Evolutionary conservation across 495 filamentous ascomycete genomes (phyloP).

Genomic region (Hypoxylon fuscum): DNA sequence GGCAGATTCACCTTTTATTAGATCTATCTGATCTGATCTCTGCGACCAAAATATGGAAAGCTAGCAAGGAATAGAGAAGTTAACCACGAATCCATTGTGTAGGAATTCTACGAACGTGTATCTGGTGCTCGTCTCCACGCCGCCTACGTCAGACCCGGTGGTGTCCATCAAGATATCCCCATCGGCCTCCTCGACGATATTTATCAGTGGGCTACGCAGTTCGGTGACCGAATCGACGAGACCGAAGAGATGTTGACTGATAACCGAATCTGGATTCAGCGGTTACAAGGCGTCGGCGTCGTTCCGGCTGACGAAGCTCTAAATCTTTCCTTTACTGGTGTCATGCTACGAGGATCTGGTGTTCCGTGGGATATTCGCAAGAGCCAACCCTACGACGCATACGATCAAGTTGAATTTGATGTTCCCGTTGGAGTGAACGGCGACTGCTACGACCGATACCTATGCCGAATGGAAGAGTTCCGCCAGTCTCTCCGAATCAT

Average conservation of each 20-base stretch:
- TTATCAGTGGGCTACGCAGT: conserved; percentile 99
- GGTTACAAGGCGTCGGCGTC: conserved; percentile 90
- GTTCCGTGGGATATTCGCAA: conserved; percentile 99
- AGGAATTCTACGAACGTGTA: conserved; percentile 99
- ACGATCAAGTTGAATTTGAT: conserved; percentile 97
- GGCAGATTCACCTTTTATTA: not conserved
- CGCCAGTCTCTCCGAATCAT: conserved; percentile 97
- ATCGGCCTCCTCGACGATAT: conserved; percentile 97
- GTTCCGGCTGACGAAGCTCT: conserved; percentile 91
- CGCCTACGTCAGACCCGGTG: conserved; percentile 96
- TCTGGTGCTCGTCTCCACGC: conserved; percentile 98
- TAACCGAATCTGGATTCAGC: conserved; percentile 98
- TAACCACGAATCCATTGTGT: conserved; percentile 5
- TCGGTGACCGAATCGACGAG: conserved; percentile 98
- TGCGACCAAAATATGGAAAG: no score
- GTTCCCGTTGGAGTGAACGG: conserved; percentile 96
- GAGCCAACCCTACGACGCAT: conserved; percentile 94
- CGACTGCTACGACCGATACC: conserved; percentile 98
- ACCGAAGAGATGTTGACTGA: conserved; percentile 98
- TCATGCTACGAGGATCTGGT: conserved; percentile 97
- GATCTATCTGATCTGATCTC: no score
- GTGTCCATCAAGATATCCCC: conserved; percentile 95
- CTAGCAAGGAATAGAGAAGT: conserved; percentile 35
- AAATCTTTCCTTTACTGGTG: conserved; percentile 94
- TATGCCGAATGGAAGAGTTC: conserved; percentile 99